Base-by-base conservation (phyloP, 106 monocot genomes). In the Phalaenopsis equestris region DNA sequence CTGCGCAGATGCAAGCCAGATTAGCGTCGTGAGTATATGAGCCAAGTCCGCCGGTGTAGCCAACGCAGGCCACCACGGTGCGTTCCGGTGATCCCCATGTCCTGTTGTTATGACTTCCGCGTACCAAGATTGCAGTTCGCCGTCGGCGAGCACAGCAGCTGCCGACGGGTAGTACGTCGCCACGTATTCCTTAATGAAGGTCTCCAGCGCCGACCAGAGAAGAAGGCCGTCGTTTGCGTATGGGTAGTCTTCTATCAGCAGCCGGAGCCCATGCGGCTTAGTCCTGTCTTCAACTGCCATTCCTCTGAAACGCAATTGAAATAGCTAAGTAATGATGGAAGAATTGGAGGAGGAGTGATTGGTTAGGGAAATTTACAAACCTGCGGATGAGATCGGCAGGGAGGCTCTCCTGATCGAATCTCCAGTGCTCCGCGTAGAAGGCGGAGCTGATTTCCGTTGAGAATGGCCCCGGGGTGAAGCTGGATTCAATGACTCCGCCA, bases 171-270 rank as follows among this genome's bases (percentile, higher is more conserved):
- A 99, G 89, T 88, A 90, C 14, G 42, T 37, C 8, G 37, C 38
- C 19, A 95, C 93, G 83, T 91, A 95, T 42, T 82, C 80, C 4
- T 49, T 17, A 17, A 85, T 84, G 84, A 89, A 99, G 19, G 73
- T 75, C 77, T 89, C 47, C 47, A 99, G 88, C 6, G 92, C 84
- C n/a, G 89, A 87, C 99, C 99, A 99, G 15, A 99, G 78, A 70
- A 99, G 89, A 21, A 99, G 95, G 42, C 99, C 99, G 56, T 99
- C 99, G 75, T 78, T 79, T 10, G 99, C 99, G 81, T 99, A 99
- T 17, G 99, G 99, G 88, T 99, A 99, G 87, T 99, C 99, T 41
- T 89, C 73, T 42, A 99, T 87, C 41, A 88, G 56, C 14, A 99
- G 87, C 75, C 72, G 55, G 3, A 99, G 65, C 1, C 99, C 99